These are phyloP conservation scores for Paulownia fortunei DNA, from an alignment of 257 asterid genomes.

Conservation along the genomic window DNA sequence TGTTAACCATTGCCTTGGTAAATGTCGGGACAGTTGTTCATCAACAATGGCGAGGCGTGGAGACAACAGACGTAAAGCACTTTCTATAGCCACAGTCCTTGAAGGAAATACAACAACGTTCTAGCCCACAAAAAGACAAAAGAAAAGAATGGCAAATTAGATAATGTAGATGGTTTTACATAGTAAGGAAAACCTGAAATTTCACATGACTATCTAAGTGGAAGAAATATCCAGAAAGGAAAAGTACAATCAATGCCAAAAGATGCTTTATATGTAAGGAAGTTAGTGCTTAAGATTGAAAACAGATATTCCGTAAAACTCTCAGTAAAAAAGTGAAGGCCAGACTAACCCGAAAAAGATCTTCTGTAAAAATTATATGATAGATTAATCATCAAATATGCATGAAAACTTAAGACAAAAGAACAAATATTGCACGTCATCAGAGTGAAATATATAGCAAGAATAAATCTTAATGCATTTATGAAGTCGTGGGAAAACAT, in stretches of 20 bases:
- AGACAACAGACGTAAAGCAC: slow-evolving; percentile 80
- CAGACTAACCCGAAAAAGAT: background rate
- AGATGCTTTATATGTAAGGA: background rate
- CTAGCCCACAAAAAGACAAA: slow-evolving; percentile 43
- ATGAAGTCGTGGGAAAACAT: background rate
- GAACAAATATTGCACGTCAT: background rate
- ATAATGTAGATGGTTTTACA: slow-evolving; percentile 4
- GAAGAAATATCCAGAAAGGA: slow-evolving; percentile 8
- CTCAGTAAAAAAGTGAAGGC: background rate
- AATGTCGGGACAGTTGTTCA: slow-evolving; percentile 73
- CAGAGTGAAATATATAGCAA: background rate
- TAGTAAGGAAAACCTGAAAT: slow-evolving; percentile 1
- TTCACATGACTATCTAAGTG: background rate
- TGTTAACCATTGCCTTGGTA: slow-evolving; percentile 90
- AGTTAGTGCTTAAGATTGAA: background rate
- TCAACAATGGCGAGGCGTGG: slow-evolving; percentile 94
- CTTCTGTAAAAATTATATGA: background rate
- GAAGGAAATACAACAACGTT: slow-evolving; percentile 89
- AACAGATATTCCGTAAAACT: background rate
- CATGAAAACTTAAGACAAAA: background rate
- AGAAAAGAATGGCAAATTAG: slow-evolving; percentile 35
- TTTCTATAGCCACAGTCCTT: slow-evolving; percentile 88
- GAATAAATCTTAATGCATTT: background rate
- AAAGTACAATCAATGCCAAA: slow-evolving; percentile 13
- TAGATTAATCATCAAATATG: slow-evolving; percentile 6